phyloP scores from a whole-genome alignment of 2,329 filamentous ascomycete species.

The Colletotrichum magnum region DNA sequence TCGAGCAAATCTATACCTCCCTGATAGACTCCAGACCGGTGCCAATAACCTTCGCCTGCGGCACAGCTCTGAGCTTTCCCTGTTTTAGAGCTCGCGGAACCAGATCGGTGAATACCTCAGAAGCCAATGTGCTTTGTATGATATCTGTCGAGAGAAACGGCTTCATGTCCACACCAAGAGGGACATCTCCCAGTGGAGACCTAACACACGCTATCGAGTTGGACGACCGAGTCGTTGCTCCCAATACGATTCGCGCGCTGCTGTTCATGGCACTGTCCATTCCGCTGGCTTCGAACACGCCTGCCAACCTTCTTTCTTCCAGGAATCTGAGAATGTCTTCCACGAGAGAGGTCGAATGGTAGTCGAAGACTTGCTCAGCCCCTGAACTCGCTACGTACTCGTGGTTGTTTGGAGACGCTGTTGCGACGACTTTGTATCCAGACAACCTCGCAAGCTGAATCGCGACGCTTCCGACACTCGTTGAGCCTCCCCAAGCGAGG shows the following conservation, averaged over 20 bases:
- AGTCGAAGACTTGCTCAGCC: not conserved
- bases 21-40: constrained; percentile 7
- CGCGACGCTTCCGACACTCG: not conserved
- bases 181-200: not conserved
- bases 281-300: not conserved
- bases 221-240: not conserved
- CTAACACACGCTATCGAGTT: not conserved
- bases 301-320: not conserved
- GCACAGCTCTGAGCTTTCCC: not conserved
- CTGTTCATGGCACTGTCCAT: not conserved
- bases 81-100: not conserved
- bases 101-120: not conserved
- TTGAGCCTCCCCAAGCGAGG: not conserved
- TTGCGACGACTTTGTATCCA: constrained; percentile 7
- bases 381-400: not conserved
- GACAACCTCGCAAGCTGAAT: not conserved
- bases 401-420: not conserved
- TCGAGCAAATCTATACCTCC: not conserved
- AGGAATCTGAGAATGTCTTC: not conserved
- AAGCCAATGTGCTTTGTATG: not conserved
- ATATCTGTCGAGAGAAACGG: not conserved
- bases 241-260: not conserved
- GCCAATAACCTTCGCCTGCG: not conserved
- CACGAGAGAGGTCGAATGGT: not conserved
- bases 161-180: not conserved